These are phyloP conservation scores for Orychophragmus violaceus DNA, from an alignment of 345 rosid species.

Conservation along the genomic window DNA sequence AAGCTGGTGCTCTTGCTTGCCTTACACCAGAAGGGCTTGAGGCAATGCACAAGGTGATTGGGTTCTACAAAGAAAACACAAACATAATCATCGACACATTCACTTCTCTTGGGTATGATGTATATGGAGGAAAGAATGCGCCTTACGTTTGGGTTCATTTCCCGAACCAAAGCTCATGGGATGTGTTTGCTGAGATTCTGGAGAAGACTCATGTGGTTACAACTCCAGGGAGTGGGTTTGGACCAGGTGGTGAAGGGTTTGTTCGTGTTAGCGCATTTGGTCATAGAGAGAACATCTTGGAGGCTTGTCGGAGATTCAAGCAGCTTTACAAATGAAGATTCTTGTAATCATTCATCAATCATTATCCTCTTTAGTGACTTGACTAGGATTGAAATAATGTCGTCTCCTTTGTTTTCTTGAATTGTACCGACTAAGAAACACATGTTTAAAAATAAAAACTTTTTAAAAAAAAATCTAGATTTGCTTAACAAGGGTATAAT, in stretches of 20 bases:
- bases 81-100: slow-evolving; percentile 73
- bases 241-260: slow-evolving; percentile 96
- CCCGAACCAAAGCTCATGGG: slow-evolving; percentile 98
- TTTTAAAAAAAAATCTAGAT: no score
- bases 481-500: no score
- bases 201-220: slow-evolving; percentile 94
- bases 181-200: slow-evolving; percentile 81
- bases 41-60: slow-evolving; percentile 83
- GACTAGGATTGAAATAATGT: not conserved
- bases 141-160: slow-evolving; percentile 97
- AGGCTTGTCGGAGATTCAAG: slow-evolving; percentile 91
- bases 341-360: slow-evolving; percentile 12
- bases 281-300: slow-evolving; percentile 71
- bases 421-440: not conserved
- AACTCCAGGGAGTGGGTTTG: slow-evolving; percentile 88
- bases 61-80: slow-evolving; percentile 88
- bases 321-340: slow-evolving; percentile 57
- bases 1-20: slow-evolving; percentile 95
- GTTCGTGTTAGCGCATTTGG: slow-evolving; percentile 93
- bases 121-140: slow-evolving; percentile 81
- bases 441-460: no score
- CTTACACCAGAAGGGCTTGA: slow-evolving; percentile 77
- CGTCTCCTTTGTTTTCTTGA: slow-evolving; percentile 1
- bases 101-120: slow-evolving; percentile 74
- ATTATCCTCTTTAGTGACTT: not conserved